Evolutionary conservation across 176 grass and related monocot genomes (phyloP), one percentile per base, ranked within the genome.

Genomic region (Avena atlantica): DNA sequence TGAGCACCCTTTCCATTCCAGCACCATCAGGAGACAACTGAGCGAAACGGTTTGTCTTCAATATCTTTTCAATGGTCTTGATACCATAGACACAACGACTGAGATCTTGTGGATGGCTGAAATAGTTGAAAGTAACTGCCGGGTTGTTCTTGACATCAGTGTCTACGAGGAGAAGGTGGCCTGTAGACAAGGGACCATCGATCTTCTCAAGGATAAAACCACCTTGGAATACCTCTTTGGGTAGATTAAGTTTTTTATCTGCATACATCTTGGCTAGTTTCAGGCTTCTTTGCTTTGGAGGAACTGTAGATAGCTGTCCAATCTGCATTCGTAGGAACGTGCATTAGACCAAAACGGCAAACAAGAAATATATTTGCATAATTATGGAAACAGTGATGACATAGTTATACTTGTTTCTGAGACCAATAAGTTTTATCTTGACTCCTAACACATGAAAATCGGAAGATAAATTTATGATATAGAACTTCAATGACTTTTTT

Each of bases 51-150:
- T 87, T 91, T 79, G 95, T 94, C 47, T 81, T 93, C n/a, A 97
- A 68, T 68, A 97, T 88, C 74, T 79, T 93, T 66, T 91, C 88
- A 17, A 94, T 89, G 23, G 84, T 92, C 73, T 89, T 81, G 58
- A 97, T 87, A 36, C 95, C 92, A 48, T 88, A 74, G 67, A 97
- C 90, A 37, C 95, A 97, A 27, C 83, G 86, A 1, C 34, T 40
- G 34, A 97, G 88, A 81, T 97, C 95, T 62, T 91, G 74, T 67
- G 95, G 92, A 59, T 92, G 85, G 42, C 76, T 84, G 86, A 97
- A 97, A 69, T 97, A 97, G 90, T 97, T 97, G 86, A 97, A 97
- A 85, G 95, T 97, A 80, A 97, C 90, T 2, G 86, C 83, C 5
- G 95, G 95, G 24, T 90, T 97, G 65, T 87, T 89, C 48, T 20